Evolutionary conservation across 139 green algal species (phyloP).

Genomic region (Medakamo hakoo): DNA sequence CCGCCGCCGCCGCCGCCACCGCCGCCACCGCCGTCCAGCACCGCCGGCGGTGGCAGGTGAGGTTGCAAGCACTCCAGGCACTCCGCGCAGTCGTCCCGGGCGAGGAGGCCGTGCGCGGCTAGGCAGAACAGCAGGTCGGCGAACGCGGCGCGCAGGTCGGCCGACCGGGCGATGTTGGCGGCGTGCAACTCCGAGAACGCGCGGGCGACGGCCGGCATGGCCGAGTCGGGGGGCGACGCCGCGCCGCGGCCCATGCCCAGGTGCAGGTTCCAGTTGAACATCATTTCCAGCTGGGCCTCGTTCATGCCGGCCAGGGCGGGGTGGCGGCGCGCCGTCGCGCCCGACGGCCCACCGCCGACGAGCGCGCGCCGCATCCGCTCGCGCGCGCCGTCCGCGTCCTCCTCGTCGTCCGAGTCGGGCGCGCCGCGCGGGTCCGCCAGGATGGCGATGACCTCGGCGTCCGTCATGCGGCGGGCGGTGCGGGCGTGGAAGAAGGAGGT

Average conservation of each 20-base stretch:
- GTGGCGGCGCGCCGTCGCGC: no score
- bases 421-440: background rate
- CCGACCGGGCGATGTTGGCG: background rate
- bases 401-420: conserved; percentile 11
- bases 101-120: background rate
- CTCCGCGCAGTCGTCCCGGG: background rate
- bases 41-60: background rate
- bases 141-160: background rate
- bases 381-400: conserved; percentile 1
- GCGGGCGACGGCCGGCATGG: background rate
- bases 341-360: no score
- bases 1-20: no score
- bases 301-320: no score
- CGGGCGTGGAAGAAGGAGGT: conserved; percentile 5
- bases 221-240: no score
- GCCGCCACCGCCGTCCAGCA: background rate
- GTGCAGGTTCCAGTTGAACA: no score
- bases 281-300: no score
- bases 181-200: background rate
- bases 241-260: no score
- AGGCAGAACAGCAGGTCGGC: background rate
- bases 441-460: background rate
- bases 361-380: no score
- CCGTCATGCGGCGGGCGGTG: background rate
- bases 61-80: background rate